phyloP scores from a whole-genome alignment of 345 rosid species.

The Moricandia arvensis region DNA sequence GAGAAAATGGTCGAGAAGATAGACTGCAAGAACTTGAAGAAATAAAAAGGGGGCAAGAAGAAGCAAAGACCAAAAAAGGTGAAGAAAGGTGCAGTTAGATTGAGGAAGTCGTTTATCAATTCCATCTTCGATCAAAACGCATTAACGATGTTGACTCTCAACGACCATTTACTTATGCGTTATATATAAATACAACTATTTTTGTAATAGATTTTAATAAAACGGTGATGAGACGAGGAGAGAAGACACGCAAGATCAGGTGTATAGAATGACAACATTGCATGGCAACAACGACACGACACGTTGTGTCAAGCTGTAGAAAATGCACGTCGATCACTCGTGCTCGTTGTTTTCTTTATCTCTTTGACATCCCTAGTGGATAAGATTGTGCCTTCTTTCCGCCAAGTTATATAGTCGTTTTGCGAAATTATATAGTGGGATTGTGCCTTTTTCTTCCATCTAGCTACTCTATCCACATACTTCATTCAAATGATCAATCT shows the following conservation, averaged over 20 bases:
- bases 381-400: slow-evolving; percentile 20
- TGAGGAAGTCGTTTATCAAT: slow-evolving; percentile 45
- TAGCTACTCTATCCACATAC: too few relatives aligned
- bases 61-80: slow-evolving; percentile 48
- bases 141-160: neutral
- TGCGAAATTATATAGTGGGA: neutral
- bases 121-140: slow-evolving; percentile 38
- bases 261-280: slow-evolving; percentile 39
- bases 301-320: slow-evolving; percentile 34
- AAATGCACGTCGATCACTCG: slow-evolving; percentile 13
- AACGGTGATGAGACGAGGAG: slow-evolving; percentile 30
- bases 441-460: too few relatives aligned
- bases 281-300: slow-evolving; percentile 44
- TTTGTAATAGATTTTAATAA: neutral
- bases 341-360: slow-evolving; percentile 4
- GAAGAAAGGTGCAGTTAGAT: slow-evolving; percentile 50
- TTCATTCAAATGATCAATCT: too few relatives aligned
- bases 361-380: slow-evolving; percentile 10
- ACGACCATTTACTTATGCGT: neutral
- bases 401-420: slow-evolving; percentile 6
- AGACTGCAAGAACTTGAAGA: slow-evolving; percentile 40
- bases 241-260: slow-evolving; percentile 23
- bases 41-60: slow-evolving; percentile 48
- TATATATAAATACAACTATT: neutral
- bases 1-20: slow-evolving; percentile 36